A percentile compares a stretch with the other conserved stretches of the same genome.
Conservation (phyloP, 208 protist genomes). For the Strigomonas oncopelti region DNA sequence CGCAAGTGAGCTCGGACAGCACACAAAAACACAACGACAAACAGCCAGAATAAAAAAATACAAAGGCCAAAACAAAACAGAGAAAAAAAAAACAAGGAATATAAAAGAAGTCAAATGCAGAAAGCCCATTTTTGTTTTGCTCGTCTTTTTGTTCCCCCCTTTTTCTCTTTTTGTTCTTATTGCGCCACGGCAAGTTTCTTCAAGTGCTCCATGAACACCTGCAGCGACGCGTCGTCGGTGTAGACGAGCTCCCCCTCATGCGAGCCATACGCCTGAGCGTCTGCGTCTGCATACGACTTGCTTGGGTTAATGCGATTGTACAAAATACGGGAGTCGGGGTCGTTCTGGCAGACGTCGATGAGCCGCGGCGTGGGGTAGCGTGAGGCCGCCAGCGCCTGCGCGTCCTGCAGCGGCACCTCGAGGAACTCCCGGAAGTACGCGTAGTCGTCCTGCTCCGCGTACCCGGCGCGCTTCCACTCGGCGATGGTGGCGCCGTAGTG, state of each 20-base stretch:
- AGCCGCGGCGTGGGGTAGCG: conserved; percentile 95
- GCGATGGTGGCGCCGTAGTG: conserved; percentile 95
- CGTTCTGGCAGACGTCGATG: conserved; percentile 96
- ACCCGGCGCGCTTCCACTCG: conserved; percentile 93
- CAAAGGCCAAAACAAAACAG: conserved; percentile 3
- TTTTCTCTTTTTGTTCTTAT: conserved; percentile 16
- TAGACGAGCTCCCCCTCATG: conserved; percentile 90
- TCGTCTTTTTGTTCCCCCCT: not conserved
- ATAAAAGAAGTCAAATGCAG: not conserved
- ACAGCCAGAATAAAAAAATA: not conserved
- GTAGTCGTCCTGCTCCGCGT: conserved; percentile 92
- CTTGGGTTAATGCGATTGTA: conserved; percentile 97
- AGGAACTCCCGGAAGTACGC: conserved; percentile 94
- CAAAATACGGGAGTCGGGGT: conserved; percentile 95
- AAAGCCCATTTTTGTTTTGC: conserved; percentile 1
- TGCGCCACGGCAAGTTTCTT: conserved; percentile 94
- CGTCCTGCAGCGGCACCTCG: conserved; percentile 90
- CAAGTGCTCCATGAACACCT: conserved; percentile 96
- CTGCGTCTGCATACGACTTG: conserved; percentile 89
- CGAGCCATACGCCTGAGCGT: conserved; percentile 52
- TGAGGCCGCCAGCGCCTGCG: conserved; percentile 79
- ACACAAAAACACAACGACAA: no score
- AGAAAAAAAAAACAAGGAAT: not conserved
- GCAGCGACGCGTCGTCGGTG: conserved; percentile 97
- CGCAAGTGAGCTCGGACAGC: no score